A percentile compares a stretch with the other conserved stretches of the same genome.
Conservation (phyloP, 2,329 filamentous ascomycete genomes). For the Hypoxylon sp. region DNA sequence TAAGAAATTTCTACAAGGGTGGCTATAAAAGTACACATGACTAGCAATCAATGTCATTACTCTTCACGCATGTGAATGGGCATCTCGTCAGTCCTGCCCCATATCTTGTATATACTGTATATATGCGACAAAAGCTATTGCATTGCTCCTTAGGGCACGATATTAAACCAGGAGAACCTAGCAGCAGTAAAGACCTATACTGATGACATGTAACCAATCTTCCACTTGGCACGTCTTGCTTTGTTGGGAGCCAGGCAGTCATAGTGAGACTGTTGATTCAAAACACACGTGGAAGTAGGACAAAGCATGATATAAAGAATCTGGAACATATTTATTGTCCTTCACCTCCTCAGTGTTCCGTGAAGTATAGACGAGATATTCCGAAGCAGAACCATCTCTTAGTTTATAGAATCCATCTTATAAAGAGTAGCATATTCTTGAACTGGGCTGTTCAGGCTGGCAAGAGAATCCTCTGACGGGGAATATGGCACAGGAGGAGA, state of each 20-base stretch:
- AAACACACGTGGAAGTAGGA: background rate
- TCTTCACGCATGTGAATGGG: too few species aligned
- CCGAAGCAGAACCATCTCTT: background rate
- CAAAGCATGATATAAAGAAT: background rate
- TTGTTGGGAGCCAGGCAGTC: background rate
- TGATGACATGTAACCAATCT: background rate
- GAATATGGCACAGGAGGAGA: background rate
- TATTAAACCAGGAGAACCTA: background rate
- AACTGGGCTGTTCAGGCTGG: background rate
- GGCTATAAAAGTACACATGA: background rate
- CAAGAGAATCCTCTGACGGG: background rate
- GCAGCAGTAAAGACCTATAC: background rate
- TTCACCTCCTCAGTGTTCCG: background rate
- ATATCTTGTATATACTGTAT: background rate
- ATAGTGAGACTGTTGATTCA: background rate
- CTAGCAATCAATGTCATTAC: too few species aligned
- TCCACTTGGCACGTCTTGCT: background rate
- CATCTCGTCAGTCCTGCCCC: too few species aligned
- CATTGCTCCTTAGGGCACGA: background rate
- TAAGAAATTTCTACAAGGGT: background rate
- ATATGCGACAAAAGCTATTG: background rate
- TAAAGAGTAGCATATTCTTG: background rate
- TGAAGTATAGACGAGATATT: background rate
- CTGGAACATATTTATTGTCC: background rate
- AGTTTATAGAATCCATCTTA: background rate